Evolutionary conservation across 805 yeast genomes (phyloP).

Genomic region (Kuraishia cidri): DNA sequence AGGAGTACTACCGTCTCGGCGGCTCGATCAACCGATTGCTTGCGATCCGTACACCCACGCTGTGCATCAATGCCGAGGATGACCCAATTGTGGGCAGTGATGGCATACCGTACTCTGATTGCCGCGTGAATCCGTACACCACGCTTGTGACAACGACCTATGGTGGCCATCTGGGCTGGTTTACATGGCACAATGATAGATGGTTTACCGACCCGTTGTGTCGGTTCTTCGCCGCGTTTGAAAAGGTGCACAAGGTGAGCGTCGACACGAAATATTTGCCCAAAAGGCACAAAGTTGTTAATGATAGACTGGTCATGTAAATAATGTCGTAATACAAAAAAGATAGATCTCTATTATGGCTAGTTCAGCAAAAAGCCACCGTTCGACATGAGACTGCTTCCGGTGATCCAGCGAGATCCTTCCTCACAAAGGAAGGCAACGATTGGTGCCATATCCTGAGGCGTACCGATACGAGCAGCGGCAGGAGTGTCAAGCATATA

Average conservation of each 20-base stretch:
- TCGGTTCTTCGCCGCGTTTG: slow-evolving; percentile 19
- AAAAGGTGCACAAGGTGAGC: slow-evolving; percentile 7
- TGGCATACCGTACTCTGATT: slow-evolving; percentile 42
- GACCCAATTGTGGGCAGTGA: slow-evolving; percentile 63
- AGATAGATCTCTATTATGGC: background rate
- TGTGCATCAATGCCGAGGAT: slow-evolving; percentile 58
- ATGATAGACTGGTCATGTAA: slow-evolving; percentile 8
- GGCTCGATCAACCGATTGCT: slow-evolving; percentile 46
- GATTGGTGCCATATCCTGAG: slow-evolving; percentile 11
- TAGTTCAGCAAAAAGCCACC: slow-evolving; percentile 7
- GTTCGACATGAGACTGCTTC: slow-evolving; percentile 8
- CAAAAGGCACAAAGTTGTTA: slow-evolving; percentile 4
- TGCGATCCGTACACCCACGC: slow-evolving; percentile 50
- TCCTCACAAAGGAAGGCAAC: slow-evolving; percentile 9
- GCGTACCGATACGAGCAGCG: slow-evolving; percentile 10
- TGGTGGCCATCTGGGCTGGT: slow-evolving; percentile 88
- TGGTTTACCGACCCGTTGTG: slow-evolving; percentile 57
- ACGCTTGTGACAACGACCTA: slow-evolving; percentile 47
- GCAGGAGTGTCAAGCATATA: slow-evolving; percentile 8
- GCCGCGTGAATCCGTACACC: slow-evolving; percentile 48
- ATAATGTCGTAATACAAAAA: too few relatives aligned
- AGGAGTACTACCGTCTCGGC: slow-evolving; percentile 57
- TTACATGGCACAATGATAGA: slow-evolving; percentile 44
- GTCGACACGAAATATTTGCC: slow-evolving; percentile 7
- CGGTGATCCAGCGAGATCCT: slow-evolving; percentile 9